These are phyloP conservation scores for Quercus ilex DNA, from an alignment of 306 rosid genomes.

Conservation along the genomic window DNA sequence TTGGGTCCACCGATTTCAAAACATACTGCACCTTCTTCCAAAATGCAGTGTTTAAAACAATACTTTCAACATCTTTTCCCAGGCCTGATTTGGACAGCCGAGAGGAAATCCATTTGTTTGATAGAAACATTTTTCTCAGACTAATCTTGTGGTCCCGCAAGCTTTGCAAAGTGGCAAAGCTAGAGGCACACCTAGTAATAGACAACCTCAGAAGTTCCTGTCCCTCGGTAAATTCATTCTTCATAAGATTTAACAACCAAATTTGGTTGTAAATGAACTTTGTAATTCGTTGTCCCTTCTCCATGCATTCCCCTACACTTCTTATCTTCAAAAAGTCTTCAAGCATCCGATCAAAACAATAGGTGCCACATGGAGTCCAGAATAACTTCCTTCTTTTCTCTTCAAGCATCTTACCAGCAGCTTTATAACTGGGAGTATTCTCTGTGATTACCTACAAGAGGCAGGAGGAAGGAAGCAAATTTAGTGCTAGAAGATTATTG, in stretches of 20 bases:
- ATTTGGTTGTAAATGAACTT: conserved; percentile 73
- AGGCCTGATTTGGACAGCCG: conserved; percentile 55
- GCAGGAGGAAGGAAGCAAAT: conserved; percentile 9
- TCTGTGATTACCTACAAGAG: conserved; percentile 70
- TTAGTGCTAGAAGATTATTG: conserved; percentile 16
- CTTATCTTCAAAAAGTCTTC: conserved; percentile 76
- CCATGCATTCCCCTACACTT: conserved; percentile 85
- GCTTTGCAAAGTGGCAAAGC: conserved; percentile 75
- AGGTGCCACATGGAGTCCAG: conserved; percentile 91
- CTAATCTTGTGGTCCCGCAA: conserved; percentile 73
- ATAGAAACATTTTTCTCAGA: conserved; percentile 74
- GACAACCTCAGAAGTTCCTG: conserved; percentile 73
- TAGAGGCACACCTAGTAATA: conserved; percentile 60
- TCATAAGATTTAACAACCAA: conserved; percentile 87
- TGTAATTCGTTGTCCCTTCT: conserved; percentile 72
- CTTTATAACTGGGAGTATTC: conserved; percentile 66
- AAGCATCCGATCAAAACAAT: conserved; percentile 74
- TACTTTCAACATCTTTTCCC: conserved; percentile 86
- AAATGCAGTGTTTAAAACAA: conserved; percentile 59
- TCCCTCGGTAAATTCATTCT: conserved; percentile 72
- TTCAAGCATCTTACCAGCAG: conserved; percentile 91
- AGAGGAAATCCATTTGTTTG: conserved; percentile 81
- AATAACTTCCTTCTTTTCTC: conserved; percentile 82
- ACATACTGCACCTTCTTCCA: conserved; percentile 85
- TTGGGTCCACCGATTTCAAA: conserved; percentile 72